Conservation (phyloP, 306 rosid genomes). For the Dalbergia oliveri region DNA sequence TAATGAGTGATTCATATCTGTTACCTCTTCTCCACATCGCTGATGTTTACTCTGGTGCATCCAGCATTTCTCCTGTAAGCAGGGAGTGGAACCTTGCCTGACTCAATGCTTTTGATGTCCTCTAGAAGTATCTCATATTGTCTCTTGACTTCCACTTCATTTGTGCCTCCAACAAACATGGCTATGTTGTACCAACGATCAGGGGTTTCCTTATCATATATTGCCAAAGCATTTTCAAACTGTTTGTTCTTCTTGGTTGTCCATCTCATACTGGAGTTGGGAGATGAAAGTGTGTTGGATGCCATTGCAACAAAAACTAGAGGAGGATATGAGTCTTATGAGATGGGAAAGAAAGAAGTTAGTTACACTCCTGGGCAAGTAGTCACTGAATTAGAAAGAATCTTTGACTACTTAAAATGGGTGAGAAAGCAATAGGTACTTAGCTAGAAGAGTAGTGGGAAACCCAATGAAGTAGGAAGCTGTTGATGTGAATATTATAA, state of each 20-base stretch:
- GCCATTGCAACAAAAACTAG: conserved; percentile 55
- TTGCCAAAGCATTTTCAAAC: conserved; percentile 76
- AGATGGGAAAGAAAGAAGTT: conserved; percentile 34
- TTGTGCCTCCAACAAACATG: conserved; percentile 66
- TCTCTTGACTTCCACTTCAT: conserved; percentile 72
- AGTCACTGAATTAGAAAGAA: conserved; percentile 40
- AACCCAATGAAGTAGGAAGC: conserved; percentile 41
- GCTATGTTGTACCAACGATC: conserved; percentile 77
- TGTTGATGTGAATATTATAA: conserved; percentile 40
- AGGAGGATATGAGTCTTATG: conserved; percentile 24
- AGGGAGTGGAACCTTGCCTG: conserved; percentile 73
- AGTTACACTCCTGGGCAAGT: conserved; percentile 32
- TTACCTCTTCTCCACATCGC: conserved; percentile 57
- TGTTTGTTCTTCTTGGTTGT: conserved; percentile 64
- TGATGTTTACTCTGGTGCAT: conserved; percentile 43
- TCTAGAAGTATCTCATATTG: conserved; percentile 65
- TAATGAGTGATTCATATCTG: conserved; percentile 11
- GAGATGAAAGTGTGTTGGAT: conserved; percentile 46
- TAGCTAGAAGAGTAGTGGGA: conserved; percentile 25
- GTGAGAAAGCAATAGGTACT: conserved; percentile 16
- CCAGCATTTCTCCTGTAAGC: conserved; percentile 45
- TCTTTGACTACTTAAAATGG: conserved; percentile 40
- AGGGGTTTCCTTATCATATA: conserved; percentile 65
- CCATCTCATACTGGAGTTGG: conserved; percentile 55
- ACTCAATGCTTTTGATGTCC: conserved; percentile 69